Percentiles rank a stretch among this genome's conserved stretches.
These are phyloP conservation scores for Apiotrichum sp. DNA, from an alignment of 1,284 basidiomycete species.

Conservation along the genomic window DNA sequence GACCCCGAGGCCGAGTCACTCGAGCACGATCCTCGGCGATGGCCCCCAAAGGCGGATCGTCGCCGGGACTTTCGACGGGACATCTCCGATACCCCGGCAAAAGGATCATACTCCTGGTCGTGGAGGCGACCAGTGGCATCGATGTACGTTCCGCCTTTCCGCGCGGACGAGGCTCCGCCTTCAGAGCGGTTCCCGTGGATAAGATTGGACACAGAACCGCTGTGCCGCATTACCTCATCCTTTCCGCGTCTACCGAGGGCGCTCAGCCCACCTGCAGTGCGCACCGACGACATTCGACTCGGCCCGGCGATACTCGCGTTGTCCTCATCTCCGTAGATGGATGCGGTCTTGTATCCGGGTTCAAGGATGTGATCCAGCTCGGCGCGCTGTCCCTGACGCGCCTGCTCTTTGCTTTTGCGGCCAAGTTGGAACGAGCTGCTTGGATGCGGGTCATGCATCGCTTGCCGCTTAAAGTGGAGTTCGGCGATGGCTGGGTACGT, in stretches of 20 bases:
- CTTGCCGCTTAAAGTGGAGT: slow-evolving; percentile 33
- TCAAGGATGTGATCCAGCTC: slow-evolving; percentile 43
- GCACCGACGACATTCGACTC: slow-evolving; percentile 20
- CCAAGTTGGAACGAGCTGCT: slow-evolving; percentile 33
- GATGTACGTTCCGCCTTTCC: slow-evolving; percentile 34
- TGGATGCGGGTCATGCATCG: slow-evolving; percentile 35
- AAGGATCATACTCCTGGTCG: slow-evolving; percentile 47
- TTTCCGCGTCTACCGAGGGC: slow-evolving; percentile 12
- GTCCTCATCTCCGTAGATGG: slow-evolving; percentile 22
- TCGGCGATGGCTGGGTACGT: slow-evolving; percentile 22
- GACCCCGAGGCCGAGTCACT: slow-evolving; percentile 4
- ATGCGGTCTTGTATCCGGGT: slow-evolving; percentile 32
- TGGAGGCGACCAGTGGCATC: slow-evolving; percentile 42
- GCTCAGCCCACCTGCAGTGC: slow-evolving; percentile 30
- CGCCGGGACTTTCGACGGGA: slow-evolving; percentile 35
- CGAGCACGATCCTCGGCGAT: slow-evolving; percentile 22
- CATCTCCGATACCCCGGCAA: slow-evolving; percentile 39
- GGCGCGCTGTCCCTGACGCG: slow-evolving; percentile 32
- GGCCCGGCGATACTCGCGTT: slow-evolving; percentile 28
- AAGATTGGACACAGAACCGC: slow-evolving; percentile 8
- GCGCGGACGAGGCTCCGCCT: background rate
- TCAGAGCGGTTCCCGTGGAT: background rate
- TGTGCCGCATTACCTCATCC: slow-evolving; percentile 14
- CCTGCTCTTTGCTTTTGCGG: slow-evolving; percentile 32
- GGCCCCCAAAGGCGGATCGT: slow-evolving; percentile 39